Evolutionary conservation across 1,284 basidiomycete species (phyloP).

Genomic region (Coriolopsis trogii): DNA sequence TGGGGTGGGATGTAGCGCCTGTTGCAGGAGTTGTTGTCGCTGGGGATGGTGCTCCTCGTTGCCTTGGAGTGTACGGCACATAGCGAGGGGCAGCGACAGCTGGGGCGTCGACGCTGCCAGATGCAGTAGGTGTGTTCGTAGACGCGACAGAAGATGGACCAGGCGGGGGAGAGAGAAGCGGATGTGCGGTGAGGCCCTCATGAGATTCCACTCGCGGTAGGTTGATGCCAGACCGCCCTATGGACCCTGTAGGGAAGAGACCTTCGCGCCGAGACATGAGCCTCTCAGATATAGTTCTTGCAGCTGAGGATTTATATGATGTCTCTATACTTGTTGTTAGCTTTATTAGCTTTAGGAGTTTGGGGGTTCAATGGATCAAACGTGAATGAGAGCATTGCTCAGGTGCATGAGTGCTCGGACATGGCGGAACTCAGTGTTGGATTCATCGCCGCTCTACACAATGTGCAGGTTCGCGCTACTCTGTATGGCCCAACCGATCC

Average conservation of each 20-base stretch:
- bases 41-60: conserved; percentile 52
- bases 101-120: conserved; percentile 4
- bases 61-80: conserved; percentile 58
- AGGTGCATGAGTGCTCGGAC: too few species aligned
- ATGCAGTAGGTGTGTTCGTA: conserved; percentile 4
- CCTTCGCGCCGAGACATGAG: conserved; percentile 35
- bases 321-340: too few species aligned
- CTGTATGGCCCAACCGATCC: too few species aligned
- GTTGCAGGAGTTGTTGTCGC: conserved; percentile 57
- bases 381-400: too few species aligned
- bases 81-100: conserved; percentile 39
- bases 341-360: too few species aligned
- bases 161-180: conserved; percentile 54
- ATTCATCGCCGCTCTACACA: too few species aligned
- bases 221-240: conserved; percentile 50
- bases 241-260: conserved; percentile 53
- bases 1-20: conserved; percentile 43
- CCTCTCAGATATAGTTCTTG: not conserved
- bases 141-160: conserved; percentile 27
- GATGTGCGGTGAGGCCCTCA: conserved; percentile 63
- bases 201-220: conserved; percentile 52
- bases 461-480: too few species aligned
- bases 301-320: not conserved
- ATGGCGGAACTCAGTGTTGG: too few species aligned
- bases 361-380: too few species aligned